Base-by-base conservation (phyloP, 75 land plant species). In the Cunninghamia lanceolata region DNA sequence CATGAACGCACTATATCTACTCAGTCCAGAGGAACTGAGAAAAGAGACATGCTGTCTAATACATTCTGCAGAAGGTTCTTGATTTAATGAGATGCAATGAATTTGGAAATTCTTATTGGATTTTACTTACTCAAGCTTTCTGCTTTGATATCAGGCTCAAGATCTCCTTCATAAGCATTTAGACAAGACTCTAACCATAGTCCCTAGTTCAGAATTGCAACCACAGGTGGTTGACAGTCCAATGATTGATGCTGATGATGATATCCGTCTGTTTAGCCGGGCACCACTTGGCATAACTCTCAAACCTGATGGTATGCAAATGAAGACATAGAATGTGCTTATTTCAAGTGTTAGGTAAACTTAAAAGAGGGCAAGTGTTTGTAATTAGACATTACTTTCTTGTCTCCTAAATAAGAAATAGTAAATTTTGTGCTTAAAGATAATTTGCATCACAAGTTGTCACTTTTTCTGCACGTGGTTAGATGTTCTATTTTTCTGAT, bases 251-350 rank as follows among this genome's bases (percentile, higher is more conserved):
- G 16, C 42, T 53, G 94, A 88, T 53, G 91, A 85, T 30, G 94
- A 90, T n/a, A 83, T 95, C 76, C 87, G 87, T 25, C 84, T 95
- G 63, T 94, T 95, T 66, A 88, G 86, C 53, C 53, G 88, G 84
- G 91, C 97, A 76, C 93, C 94, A 45, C 90, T 40, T 32, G 97
- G 97, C 19, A 89, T 95, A 63, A 88, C 84, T 32, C 81, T 94
- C 74, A 90, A 94, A 75, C 91, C 88, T 43, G 46, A 83, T 54
- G 93, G 95, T 95, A 89, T 88, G 88, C 78, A 25, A 63, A 2
- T 63, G 68, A 63, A 63, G 68, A 28, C 68, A 35, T 38, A 11
- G 76, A 28, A 83, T 71, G 16, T 39, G 43, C 30, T 56, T n/a
- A 7, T 80, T 59, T n/a, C 30, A 36, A 19, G 25, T 42, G 39